phyloP scores from a whole-genome alignment of 768 basidiomycete species.

The Suillus luteus region DNA sequence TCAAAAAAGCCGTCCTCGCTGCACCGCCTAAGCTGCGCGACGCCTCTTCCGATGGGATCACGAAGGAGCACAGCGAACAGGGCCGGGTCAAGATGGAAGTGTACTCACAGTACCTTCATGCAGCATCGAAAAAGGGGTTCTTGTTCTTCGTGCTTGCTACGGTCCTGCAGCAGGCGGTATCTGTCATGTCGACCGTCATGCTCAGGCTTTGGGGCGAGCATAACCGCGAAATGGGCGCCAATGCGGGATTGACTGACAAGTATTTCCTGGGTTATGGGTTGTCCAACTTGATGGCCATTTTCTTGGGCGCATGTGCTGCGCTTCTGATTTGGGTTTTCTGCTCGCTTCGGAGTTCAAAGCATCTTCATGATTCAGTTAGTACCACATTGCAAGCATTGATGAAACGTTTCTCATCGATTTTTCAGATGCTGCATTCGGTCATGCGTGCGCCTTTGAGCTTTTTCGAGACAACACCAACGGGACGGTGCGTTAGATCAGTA shows the following conservation, averaged over 20 bases:
- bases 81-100: constrained; percentile 79
- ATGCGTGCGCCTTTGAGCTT: constrained; percentile 84
- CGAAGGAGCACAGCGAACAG: constrained; percentile 75
- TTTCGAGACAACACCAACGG: constrained; percentile 88
- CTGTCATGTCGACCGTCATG: constrained; percentile 62
- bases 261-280: constrained; percentile 69
- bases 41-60: constrained; percentile 46
- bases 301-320: constrained; percentile 55
- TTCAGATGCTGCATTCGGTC: constrained; percentile 75
- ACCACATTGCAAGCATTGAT: neutral
- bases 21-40: constrained; percentile 41
- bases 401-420: constrained; percentile 10
- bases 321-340: constrained; percentile 79
- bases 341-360: constrained; percentile 69
- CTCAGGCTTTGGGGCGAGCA: constrained; percentile 84
- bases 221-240: constrained; percentile 61
- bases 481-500: constrained; percentile 50
- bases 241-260: constrained; percentile 52
- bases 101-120: constrained; percentile 75
- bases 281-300: constrained; percentile 59
- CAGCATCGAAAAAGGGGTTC: constrained; percentile 78
- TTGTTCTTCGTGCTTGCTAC: constrained; percentile 60
- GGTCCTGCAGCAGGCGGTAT: constrained; percentile 55
- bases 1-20: constrained; percentile 55
- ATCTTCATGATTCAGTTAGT: constrained; percentile 76